A percentile compares a stretch with the other conserved stretches of the same genome.
phyloP scores from a whole-genome alignment of 179 eudicot genomes.

The Vitellaria paradoxa region DNA sequence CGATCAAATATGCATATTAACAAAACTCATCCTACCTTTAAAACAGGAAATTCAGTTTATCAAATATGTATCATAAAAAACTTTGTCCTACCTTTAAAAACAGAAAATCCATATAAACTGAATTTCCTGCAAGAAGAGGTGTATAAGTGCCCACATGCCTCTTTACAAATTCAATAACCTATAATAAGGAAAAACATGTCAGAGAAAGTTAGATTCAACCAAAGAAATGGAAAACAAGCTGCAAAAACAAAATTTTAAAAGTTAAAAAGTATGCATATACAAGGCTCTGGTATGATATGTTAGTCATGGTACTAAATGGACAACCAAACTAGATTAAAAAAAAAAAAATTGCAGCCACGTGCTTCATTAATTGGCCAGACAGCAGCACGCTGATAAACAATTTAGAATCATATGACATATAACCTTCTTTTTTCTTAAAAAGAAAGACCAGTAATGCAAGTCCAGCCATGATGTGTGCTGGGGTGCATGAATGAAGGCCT shows the following conservation, averaged over 20 bases:
- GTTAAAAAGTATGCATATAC: too few species aligned
- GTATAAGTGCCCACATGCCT: conserved; percentile 46
- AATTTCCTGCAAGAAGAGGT: conserved; percentile 83
- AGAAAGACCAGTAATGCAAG: not conserved
- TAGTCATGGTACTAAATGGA: not conserved
- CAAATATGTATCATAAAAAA: not conserved
- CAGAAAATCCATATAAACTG: conserved; percentile 61
- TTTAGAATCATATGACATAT: too few species aligned
- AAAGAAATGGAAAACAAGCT: not conserved
- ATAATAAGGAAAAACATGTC: conserved; percentile 17
- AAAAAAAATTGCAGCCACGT: not conserved
- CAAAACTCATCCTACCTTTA: conserved; percentile 43
- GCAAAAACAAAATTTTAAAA: not conserved
- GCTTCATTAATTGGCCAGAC: not conserved
- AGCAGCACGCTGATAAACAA: not conserved
- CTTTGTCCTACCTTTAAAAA: conserved; percentile 60
- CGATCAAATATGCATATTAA: too few species aligned
- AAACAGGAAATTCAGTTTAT: conserved; percentile 57
- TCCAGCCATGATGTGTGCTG: not conserved
- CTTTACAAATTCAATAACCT: conserved; percentile 81
- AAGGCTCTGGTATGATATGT: not conserved
- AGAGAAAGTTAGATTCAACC: not conserved
- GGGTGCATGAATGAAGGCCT: not conserved
- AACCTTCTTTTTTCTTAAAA: not conserved
- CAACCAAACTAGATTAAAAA: not conserved